Base-by-base conservation (phyloP, 306 rosid genomes). In the Ochetophila trinervis region DNA sequence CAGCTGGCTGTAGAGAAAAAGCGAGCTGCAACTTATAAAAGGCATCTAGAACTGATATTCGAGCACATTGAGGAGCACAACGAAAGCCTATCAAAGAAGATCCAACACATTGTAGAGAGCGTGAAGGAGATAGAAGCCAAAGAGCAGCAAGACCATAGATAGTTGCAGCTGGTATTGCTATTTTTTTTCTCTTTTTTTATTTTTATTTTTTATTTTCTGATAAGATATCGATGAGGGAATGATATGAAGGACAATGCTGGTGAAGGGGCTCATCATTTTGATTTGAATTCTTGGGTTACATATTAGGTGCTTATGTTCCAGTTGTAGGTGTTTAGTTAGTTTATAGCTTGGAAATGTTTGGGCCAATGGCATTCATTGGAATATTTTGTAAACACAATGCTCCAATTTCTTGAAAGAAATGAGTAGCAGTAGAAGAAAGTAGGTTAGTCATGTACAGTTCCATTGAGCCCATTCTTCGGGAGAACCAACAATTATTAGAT, bases 1-100 rank as follows among this genome's bases (percentile, higher is more conserved):
- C 96, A 90, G 76, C 79, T 93, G 79, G 85, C 95, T 11, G 27
- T 74, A 53, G 99, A 93, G 88, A 93, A 82, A 67, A 93, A 88
- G 79, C 86, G 97, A 78, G 78, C 95, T 0, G 97, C 91, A 3
- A 76, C 84, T 2, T 90, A 93, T 76, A 93, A 90, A 83, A 90
- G 97, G 79, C 99, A 90, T 73, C 88, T 93, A 54, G 99, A 93
- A 68, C 72, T 88, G 74, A 70, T 93, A 73, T 90, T 93, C 35
- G 97, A 88, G 83, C 95, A 88, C 69, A 88, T 90, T 14, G 97
- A 88, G 18, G 91, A 93, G 82, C 96, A 86, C 76, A 93, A 93
- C 60, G 83, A 85, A 74, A 84, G 71, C 77, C 82, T 93, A 59
- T 86, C 99, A 36, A 90, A 82, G 78, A 93, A 82, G 91, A 83